Conservation (phyloP, 495 filamentous ascomycete species). For the Aspergillus ellipticus region DNA sequence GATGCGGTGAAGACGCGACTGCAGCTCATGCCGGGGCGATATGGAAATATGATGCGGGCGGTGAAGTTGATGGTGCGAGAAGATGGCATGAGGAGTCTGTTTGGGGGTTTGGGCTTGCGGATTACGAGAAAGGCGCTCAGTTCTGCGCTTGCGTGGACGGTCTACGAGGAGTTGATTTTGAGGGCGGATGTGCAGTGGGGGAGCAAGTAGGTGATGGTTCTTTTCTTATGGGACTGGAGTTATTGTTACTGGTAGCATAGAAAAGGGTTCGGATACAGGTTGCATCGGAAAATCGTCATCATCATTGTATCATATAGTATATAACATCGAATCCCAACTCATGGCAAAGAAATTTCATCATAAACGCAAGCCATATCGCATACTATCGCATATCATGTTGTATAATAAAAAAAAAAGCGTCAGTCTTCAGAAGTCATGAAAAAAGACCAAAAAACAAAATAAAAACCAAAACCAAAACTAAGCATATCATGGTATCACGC, state of each 20-base stretch:
- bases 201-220: slow-evolving; percentile 21
- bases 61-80: slow-evolving; percentile 70
- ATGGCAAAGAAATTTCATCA: slow-evolving; percentile 12
- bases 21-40: slow-evolving; percentile 80
- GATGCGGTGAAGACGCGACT: slow-evolving; percentile 94
- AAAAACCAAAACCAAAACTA: slow-evolving; percentile 7
- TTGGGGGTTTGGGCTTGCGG: slow-evolving; percentile 81
- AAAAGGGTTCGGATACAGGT: background rate
- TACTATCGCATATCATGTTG: slow-evolving; percentile 1
- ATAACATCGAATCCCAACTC: slow-evolving; percentile 26
- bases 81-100: slow-evolving; percentile 76
- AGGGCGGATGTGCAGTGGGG: slow-evolving; percentile 63
- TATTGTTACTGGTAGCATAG: background rate
- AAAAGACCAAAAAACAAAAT: slow-evolving; percentile 8
- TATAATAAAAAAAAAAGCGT: background rate
- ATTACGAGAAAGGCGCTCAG: slow-evolving; percentile 91
- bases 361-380: background rate
- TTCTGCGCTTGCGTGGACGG: slow-evolving; percentile 88
- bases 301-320: slow-evolving; percentile 21
- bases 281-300: background rate
- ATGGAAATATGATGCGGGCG: slow-evolving; percentile 81
- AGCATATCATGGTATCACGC: slow-evolving; percentile 10
- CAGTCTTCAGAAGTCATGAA: background rate
- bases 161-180: slow-evolving; percentile 91
- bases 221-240: background rate